Evolutionary conservation across 441 rosid genomes (phyloP), one percentile per base, ranked within the genome.

Genomic region (Brassica hybrid): DNA sequence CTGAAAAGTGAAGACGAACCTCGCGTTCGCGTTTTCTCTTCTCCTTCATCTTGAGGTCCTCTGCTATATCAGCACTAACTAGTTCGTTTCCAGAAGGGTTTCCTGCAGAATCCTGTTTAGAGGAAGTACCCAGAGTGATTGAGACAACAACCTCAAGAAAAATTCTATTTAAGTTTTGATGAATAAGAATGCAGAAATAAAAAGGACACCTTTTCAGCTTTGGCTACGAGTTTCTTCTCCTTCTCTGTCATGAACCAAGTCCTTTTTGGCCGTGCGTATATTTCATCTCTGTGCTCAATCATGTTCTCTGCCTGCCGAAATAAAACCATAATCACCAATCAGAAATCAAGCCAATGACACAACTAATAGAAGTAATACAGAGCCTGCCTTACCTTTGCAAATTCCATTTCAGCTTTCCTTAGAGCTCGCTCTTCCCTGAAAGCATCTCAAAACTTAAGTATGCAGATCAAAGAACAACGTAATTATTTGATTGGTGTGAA

Each of bases 401-500:
- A 97, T 83, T 91, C 93, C 98, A 94, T 96, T 84, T 94, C 98
- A 86, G 97, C 99, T 86, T 91, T 94, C 82, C 98, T 87, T 69
- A 94, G 78, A 75, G 89, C 92, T 83, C 85, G 82, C 85, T 96
- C 98, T 77, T 92, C 95, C 90, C 97, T 96, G 90, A 80, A 85
- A 71, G 50, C 34, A 65, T 25, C 65, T 34, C 41, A n/a, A 70
- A 48, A 25, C 68, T 8, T 64, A n/a, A 74, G 66, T 43, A 70
- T 59, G 65, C 74, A 74, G 67, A 52, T 80, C 64, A 25, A 19
- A 60, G 45, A 30, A 71, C 52, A 59, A 13, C 0, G 16, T 9
- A 67, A 59, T 58, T 65, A 27, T 59, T 32, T 65, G 59, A 56
- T 61, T 58, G 70, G 18, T 80, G 36, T 54, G 63, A 83, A 83